These are phyloP conservation scores for Talaromyces sp. DNA, from an alignment of 2,329 filamentous ascomycete species.

Conservation along the genomic window DNA sequence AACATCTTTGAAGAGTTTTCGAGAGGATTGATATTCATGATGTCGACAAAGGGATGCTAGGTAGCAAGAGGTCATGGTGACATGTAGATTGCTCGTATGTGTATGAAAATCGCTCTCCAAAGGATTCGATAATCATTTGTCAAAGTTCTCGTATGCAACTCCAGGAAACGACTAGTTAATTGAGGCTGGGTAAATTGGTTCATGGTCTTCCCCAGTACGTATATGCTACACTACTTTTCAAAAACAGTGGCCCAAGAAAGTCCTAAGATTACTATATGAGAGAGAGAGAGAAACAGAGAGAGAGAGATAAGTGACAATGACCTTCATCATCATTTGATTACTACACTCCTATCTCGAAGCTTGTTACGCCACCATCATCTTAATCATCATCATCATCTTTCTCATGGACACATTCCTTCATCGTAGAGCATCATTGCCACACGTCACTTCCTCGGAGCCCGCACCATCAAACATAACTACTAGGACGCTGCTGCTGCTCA, in stretches of 20 bases:
- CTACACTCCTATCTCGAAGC: neutral
- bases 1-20: no score
- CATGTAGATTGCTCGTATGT: neutral
- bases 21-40: neutral
- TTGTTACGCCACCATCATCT: neutral
- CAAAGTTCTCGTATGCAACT: neutral
- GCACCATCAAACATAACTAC: neutral
- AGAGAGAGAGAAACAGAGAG: no score
- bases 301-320: neutral
- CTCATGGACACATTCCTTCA: neutral
- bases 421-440: neutral
- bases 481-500: constrained; percentile 9
- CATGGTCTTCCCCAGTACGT: neutral
- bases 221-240: neutral
- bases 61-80: neutral
- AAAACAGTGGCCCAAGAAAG: neutral
- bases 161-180: no score
- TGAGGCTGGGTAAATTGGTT: no score
- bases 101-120: neutral
- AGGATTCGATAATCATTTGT: neutral
- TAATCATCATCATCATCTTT: neutral
- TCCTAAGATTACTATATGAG: neutral
- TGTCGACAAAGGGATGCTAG: neutral
- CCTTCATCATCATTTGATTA: neutral
- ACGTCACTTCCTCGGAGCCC: neutral